Evolutionary conservation across 805 yeast species (phyloP).

Genomic region (Clavispora vitiphila): DNA sequence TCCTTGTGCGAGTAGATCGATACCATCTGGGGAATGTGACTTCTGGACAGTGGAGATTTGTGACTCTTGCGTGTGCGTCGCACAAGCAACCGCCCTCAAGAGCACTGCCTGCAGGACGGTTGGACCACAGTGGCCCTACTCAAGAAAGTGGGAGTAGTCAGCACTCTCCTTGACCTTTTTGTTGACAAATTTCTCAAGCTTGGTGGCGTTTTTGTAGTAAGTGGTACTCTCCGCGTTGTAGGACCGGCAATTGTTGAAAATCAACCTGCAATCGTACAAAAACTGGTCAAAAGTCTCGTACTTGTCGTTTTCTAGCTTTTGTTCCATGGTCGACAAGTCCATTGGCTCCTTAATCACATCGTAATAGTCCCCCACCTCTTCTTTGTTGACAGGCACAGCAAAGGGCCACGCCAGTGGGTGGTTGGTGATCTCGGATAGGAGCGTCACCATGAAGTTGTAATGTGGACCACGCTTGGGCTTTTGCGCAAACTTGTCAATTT

Average conservation of each 20-base stretch:
- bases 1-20: slow-evolving; percentile 46
- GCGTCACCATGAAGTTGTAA: slow-evolving; percentile 85
- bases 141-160: slow-evolving; percentile 81
- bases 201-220: slow-evolving; percentile 90
- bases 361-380: slow-evolving; percentile 94
- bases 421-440: slow-evolving; percentile 82
- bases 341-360: slow-evolving; percentile 96
- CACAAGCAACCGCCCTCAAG: no score
- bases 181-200: slow-evolving; percentile 84
- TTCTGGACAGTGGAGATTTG: neutral
- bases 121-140: no score
- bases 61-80: neutral
- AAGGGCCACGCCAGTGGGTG: slow-evolving; percentile 99
- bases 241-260: slow-evolving; percentile 85
- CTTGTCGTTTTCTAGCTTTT: slow-evolving; percentile 83
- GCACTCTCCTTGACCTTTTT: slow-evolving; percentile 83
- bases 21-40: neutral
- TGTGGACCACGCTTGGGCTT: slow-evolving; percentile 93
- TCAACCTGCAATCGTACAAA: slow-evolving; percentile 78
- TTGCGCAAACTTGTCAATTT: slow-evolving; percentile 95
- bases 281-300: slow-evolving; percentile 90
- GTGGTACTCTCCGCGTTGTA: slow-evolving; percentile 95
- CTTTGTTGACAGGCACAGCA: slow-evolving; percentile 84
- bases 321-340: slow-evolving; percentile 96
- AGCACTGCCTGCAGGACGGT: neutral